Conservation (phyloP, 352 stramenopile species). For the Pythium monospermum region DNA sequence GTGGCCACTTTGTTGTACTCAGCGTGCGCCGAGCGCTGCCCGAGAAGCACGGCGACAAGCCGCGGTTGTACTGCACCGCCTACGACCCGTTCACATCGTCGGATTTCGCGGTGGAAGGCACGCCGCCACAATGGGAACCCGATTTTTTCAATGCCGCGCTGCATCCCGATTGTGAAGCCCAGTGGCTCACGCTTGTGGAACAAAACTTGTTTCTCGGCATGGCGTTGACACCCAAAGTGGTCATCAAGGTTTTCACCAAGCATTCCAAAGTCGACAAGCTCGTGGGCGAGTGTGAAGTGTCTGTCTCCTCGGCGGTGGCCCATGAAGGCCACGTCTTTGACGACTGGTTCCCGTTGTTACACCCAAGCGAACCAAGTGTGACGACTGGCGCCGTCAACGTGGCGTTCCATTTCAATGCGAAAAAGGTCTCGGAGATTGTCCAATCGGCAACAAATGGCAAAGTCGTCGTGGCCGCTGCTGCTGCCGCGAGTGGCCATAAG, state of each 20-base stretch:
- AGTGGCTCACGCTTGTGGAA: slow-evolving; percentile 48
- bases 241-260: slow-evolving; percentile 67
- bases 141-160: slow-evolving; percentile 60
- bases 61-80: slow-evolving; percentile 70
- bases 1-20: slow-evolving; percentile 65
- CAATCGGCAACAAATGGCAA: too few species aligned
- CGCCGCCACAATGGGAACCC: slow-evolving; percentile 44
- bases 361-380: slow-evolving; percentile 21
- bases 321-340: slow-evolving; percentile 72
- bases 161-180: slow-evolving; percentile 40
- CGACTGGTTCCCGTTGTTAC: slow-evolving; percentile 45
- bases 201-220: slow-evolving; percentile 42
- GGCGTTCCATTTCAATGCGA: slow-evolving; percentile 59
- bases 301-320: slow-evolving; percentile 59
- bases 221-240: slow-evolving; percentile 62
- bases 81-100: slow-evolving; percentile 78
- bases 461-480: not conserved
- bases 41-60: slow-evolving; percentile 13
- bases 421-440: slow-evolving; percentile 4
- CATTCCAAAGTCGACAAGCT: slow-evolving; percentile 62
- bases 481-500: not conserved
- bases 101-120: slow-evolving; percentile 72
- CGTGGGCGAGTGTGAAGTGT: slow-evolving; percentile 71
- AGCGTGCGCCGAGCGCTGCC: slow-evolving; percentile 56
- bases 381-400: slow-evolving; percentile 39